Base-by-base conservation (phyloP, 1,284 basidiomycete genomes). In the Prillingera fragicola region DNA sequence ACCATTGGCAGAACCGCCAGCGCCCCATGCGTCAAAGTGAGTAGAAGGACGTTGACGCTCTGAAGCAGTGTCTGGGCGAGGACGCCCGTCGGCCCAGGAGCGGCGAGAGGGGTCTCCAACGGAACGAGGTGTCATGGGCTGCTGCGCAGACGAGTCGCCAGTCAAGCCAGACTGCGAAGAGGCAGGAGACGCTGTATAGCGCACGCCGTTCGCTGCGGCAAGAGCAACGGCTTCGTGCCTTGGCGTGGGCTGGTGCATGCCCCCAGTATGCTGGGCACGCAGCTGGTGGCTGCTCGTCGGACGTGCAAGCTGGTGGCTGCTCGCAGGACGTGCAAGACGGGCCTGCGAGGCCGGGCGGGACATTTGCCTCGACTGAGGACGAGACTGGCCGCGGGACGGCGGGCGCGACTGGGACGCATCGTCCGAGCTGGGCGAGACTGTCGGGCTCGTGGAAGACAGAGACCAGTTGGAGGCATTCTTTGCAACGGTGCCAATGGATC, bases 111-210 rank as follows among this genome's bases (percentile, higher is more conserved):
- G 27, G 5, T 54, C 48, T 13, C 24, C 38, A 14, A 18, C 31
- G 17, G 52, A 54, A 18, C 52, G 48, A 3, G 58, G 58, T 3
- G 58, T 60, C 38, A 54, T 45, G 9, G 58, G 58, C 41, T 52
- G 48, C 33, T 43, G 45, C 12, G 37, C 27, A 8, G 44, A 43
- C 6, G 45, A 55, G 38, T 57, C 56, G 9, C 54, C 52, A 5
- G 52, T 54, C 8, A 55, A 38, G 7, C 54, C 56, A 13, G 54
- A 56, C 33, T 49, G 52, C 13, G 54, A 54, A 5, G 54, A 56
- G 0, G 59, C 53, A 8, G 59, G 57, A 1, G 59, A 61, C 0
- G 52, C 52, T 4, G 52, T 41, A 17, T 41, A 38, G 1, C 43
- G 41, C 10, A 37, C 26, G 12, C 38, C 44, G 26, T 34, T 17